phyloP scores from a whole-genome alignment of 345 rosid genomes.

The Schrenkiella parvula region DNA sequence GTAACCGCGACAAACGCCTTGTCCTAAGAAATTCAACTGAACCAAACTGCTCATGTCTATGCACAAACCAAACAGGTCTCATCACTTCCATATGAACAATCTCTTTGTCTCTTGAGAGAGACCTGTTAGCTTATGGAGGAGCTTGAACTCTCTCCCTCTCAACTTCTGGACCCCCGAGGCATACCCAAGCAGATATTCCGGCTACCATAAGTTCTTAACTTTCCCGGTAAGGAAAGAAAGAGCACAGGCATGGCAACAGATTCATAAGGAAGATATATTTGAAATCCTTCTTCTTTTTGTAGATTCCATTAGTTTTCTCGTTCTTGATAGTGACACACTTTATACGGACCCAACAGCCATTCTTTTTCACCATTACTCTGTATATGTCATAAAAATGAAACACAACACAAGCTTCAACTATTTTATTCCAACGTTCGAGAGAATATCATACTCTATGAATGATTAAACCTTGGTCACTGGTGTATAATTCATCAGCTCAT shows the following conservation, averaged over 20 bases:
- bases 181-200: not conserved
- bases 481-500: not conserved
- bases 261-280: conserved; percentile 15
- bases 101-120: conserved; percentile 15
- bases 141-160: conserved; percentile 4
- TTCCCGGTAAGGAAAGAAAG: conserved; percentile 1
- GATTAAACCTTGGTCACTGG: not conserved
- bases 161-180: conserved; percentile 4
- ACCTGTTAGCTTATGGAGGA: conserved; percentile 1
- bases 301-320: conserved; percentile 19
- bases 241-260: conserved; percentile 2
- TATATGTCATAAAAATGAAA: conserved; percentile 15
- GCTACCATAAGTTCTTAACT: not conserved
- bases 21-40: conserved; percentile 46
- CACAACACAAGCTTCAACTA: conserved; percentile 3
- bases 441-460: not conserved
- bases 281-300: conserved; percentile 18
- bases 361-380: not conserved
- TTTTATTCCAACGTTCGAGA: not conserved
- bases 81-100: conserved; percentile 35
- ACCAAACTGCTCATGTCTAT: conserved; percentile 73
- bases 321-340: conserved; percentile 17
- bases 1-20: conserved; percentile 77
- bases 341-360: conserved; percentile 20
- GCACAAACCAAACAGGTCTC: conserved; percentile 65